phyloP scores from a whole-genome alignment of 1,284 basidiomycete genomes.

The Melanopsichium pennsylvanicum region DNA sequence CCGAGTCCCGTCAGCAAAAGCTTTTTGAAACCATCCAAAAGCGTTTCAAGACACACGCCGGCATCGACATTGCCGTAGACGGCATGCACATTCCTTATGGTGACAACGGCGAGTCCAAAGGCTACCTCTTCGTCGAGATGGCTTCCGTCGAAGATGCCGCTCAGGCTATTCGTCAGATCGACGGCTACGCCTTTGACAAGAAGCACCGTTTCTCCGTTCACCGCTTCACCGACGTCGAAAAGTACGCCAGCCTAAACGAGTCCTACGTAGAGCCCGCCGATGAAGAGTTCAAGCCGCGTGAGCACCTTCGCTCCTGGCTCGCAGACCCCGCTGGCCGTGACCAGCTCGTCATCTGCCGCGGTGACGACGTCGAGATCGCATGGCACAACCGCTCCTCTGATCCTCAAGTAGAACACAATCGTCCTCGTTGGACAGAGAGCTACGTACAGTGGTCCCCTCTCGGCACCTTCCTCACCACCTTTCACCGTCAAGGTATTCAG shows the following conservation, averaged over 20 bases:
- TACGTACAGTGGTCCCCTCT: conserved; percentile 97
- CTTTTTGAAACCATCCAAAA: conserved; percentile 67
- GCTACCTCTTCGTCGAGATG: conserved; percentile 88
- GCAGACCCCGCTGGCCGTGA: conserved; percentile 90
- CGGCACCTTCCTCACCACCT: conserved; percentile 90
- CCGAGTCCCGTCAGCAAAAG: conserved; percentile 64
- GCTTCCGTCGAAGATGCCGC: conserved; percentile 81
- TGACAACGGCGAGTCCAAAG: conserved; percentile 65
- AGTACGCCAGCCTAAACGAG: conserved; percentile 81
- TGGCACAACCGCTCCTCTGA: conserved; percentile 94
- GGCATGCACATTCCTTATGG: conserved; percentile 67
- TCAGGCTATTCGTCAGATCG: conserved; percentile 79
- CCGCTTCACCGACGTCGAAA: conserved; percentile 91
- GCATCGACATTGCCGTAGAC: conserved; percentile 61
- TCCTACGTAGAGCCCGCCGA: conserved; percentile 80
- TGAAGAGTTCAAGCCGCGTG: conserved; percentile 86
- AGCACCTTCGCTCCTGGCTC: conserved; percentile 94
- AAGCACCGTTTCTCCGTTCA: conserved; percentile 90
- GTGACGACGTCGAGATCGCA: conserved; percentile 86
- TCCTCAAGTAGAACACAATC: conserved; percentile 77
- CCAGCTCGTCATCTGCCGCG: conserved; percentile 93
- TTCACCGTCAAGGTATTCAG: conserved; percentile 93
- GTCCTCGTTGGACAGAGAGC: conserved; percentile 91
- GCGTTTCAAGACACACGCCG: conserved; percentile 65
- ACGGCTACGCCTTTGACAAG: conserved; percentile 88